Conservation (phyloP, 768 basidiomycete genomes). For the Rhizopogon sp. region DNA sequence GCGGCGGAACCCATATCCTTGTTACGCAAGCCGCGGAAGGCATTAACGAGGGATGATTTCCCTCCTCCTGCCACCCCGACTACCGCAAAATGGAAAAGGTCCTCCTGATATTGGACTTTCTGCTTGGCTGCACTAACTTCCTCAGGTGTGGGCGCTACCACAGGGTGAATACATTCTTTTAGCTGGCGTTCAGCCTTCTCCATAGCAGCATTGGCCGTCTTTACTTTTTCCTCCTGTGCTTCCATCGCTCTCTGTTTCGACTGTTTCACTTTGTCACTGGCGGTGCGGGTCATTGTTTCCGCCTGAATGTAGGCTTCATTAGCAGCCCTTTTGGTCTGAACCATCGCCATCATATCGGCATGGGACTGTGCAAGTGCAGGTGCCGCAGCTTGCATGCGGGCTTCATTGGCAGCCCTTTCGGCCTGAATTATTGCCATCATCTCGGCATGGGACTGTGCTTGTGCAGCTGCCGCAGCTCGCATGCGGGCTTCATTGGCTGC, state of each 20-base stretch:
- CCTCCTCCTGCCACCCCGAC: conserved; percentile 24
- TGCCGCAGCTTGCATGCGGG: no score
- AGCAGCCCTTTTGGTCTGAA: no score
- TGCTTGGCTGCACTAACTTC: conserved; percentile 19
- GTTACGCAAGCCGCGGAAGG: conserved; percentile 4
- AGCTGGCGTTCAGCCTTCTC: conserved; percentile 12
- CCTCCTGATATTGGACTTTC: conserved; percentile 22
- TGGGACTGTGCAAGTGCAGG: no score
- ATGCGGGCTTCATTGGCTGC: conserved; percentile 4
- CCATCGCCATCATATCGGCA: no score
- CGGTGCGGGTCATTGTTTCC: conserved; percentile 16
- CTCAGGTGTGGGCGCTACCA: conserved; percentile 20
- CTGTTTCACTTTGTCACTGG: conserved; percentile 10
- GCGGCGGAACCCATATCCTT: no score
- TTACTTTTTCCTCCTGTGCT: not conserved
- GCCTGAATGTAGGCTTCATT: conserved; percentile 12
- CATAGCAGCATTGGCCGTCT: conserved; percentile 8
- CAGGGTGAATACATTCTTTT: conserved; percentile 21
- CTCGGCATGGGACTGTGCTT: no score
- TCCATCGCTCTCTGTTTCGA: not conserved
- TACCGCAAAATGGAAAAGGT: conserved; percentile 23
- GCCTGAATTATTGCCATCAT: no score
- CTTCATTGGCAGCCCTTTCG: no score
- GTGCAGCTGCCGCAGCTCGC: not conserved
- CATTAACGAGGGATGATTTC: conserved; percentile 22